Base-by-base conservation (phyloP, 1,284 basidiomycete species). In the Moesziomyces sp. region DNA sequence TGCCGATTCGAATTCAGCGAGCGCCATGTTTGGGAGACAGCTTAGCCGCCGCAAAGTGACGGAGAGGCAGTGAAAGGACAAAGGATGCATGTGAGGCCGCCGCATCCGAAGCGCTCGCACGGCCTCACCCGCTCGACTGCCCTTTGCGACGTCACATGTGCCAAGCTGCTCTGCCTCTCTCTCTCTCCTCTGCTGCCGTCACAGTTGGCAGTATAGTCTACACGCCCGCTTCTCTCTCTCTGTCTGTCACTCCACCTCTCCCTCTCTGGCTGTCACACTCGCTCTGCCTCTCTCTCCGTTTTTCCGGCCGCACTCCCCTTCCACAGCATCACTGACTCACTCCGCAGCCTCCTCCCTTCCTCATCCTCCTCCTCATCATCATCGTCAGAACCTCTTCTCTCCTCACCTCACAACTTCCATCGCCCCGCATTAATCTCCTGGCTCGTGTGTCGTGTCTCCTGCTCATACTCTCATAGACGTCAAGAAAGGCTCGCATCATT, bases 221-320 rank as follows among this genome's bases (percentile, higher is more conserved):
- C 28, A 7, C 28, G 28, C 5, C 5, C 28, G 28, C 28, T 28
- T 9, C 28, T 28, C 28, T 28, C 6, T 9, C 28, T 28, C 28
- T 28, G 28, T 9, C 28, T 30, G 9, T 53, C 55, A 52, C 47
- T 21, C 21, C 21, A 21, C 21, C 21, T 52, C 49, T 54, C 33
- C 24, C 49, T 43, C 44, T 48, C 40, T 46, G 45, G 89, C 89
- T 14, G 90, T 83, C 75, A 90, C 44, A n/a, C 52, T 46, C 43
- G 21, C 38, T 9, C 28, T 21, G 21, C 33, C 44, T 46, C 52
- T 46, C 44, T 24, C 42, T 48, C 43, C 50, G 19, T 26, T 28
- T 49, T 40, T 28, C 44, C 23, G n/a, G 26, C 44, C 43, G 18
- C 51, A 21, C n/a, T 43, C 35, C 40, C 38, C 45, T 26, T 48